These are phyloP conservation scores for Astraeus odoratus DNA, from an alignment of 768 basidiomycete genomes.

Conservation along the genomic window DNA sequence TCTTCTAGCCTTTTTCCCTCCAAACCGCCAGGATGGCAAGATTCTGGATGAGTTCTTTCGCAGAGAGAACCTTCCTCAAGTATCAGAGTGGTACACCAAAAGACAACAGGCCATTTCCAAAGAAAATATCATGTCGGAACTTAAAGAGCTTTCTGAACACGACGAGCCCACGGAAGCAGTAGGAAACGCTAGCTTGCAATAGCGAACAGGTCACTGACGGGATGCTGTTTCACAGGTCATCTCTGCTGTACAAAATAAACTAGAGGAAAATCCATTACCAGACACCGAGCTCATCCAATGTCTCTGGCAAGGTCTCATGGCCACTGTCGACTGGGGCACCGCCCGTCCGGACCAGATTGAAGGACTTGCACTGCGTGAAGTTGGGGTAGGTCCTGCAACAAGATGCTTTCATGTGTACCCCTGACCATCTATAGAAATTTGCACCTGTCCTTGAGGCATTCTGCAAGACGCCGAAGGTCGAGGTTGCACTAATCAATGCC, in stretches of 20 bases:
- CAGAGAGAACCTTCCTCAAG: conserved; percentile 63
- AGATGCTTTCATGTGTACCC: not conserved
- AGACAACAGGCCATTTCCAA: conserved; percentile 79
- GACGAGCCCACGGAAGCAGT: conserved; percentile 69
- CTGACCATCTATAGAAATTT: conserved; percentile 50
- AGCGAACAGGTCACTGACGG: conserved; percentile 6
- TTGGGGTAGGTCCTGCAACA: conserved; percentile 51
- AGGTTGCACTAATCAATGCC: conserved; percentile 91
- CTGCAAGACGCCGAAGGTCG: conserved; percentile 79
- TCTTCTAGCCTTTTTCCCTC: conserved; percentile 80
- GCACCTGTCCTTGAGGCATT: conserved; percentile 86
- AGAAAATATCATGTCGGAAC: conserved; percentile 62
- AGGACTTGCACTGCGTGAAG: conserved; percentile 79
- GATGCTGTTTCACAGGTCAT: conserved; percentile 51
- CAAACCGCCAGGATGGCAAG: conserved; percentile 69
- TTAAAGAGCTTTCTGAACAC: conserved; percentile 63
- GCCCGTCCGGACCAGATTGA: conserved; percentile 91
- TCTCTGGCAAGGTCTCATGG: conserved; percentile 90
- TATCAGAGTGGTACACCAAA: conserved; percentile 94
- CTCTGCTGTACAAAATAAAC: conserved; percentile 58
- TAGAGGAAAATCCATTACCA: conserved; percentile 76
- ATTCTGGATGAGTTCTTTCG: conserved; percentile 83
- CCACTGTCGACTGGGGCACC: conserved; percentile 81
- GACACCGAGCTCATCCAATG: conserved; percentile 81
- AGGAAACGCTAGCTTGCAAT: conserved; percentile 13